Percentiles rank a stretch among this genome's conserved stretches.
Conservation (phyloP, 108 stramenopile genomes). For the Ochromonas danica region DNA sequence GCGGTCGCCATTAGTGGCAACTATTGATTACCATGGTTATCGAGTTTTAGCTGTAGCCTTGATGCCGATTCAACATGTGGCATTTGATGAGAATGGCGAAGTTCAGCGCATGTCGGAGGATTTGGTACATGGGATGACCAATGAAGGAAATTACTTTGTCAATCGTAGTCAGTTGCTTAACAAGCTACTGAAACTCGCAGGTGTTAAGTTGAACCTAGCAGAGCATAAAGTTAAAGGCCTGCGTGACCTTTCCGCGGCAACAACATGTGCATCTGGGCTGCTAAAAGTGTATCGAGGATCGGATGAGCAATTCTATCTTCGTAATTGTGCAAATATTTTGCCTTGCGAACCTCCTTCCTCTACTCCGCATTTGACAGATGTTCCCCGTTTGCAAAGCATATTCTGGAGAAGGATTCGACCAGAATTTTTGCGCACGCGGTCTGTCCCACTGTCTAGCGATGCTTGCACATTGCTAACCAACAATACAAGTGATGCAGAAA, state of each 20-base stretch:
- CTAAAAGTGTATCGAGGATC: slow-evolving; percentile 40
- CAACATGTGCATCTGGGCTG: neutral
- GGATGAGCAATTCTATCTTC: slow-evolving; percentile 40
- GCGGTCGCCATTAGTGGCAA: slow-evolving; percentile 43
- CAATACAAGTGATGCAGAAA: neutral
- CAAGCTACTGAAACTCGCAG: slow-evolving; percentile 37
- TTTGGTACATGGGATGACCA: slow-evolving; percentile 51
- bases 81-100: slow-evolving; percentile 46
- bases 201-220: slow-evolving; percentile 47
- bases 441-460: neutral
- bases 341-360: slow-evolving; percentile 53
- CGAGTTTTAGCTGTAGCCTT: slow-evolving; percentile 56
- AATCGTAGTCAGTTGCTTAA: slow-evolving; percentile 37
- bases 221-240: slow-evolving; percentile 45
- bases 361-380: slow-evolving; percentile 52
- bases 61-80: slow-evolving; percentile 41
- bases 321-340: slow-evolving; percentile 55
- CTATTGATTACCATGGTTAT: slow-evolving; percentile 57
- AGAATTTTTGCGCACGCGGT: slow-evolving; percentile 47
- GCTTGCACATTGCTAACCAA: neutral
- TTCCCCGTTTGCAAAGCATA: slow-evolving; percentile 52
- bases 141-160: slow-evolving; percentile 42
- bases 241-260: neutral
- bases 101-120: slow-evolving; percentile 42
- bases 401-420: slow-evolving; percentile 62